Percentiles rank a stretch among this genome's conserved stretches.
These are phyloP conservation scores for Quercus wislizeni DNA, from an alignment of 306 rosid genomes.

Conservation along the genomic window DNA sequence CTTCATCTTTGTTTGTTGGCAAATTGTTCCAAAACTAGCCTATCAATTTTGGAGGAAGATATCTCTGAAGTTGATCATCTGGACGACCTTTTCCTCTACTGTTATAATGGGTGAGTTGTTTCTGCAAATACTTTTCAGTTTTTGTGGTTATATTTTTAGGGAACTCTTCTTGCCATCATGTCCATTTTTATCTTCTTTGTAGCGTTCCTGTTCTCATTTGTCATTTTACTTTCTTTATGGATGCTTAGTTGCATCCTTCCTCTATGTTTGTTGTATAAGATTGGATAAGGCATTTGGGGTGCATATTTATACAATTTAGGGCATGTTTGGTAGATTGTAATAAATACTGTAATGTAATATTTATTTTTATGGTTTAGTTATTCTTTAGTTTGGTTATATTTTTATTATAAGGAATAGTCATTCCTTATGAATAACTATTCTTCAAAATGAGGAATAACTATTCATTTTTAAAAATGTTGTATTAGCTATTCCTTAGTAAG, in stretches of 20 bases:
- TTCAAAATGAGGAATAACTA: no score
- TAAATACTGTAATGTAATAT: no score
- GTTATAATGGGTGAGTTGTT: conserved; percentile 81
- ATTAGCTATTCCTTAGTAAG: no score
- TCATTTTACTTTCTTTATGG: not conserved
- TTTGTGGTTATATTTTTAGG: not conserved
- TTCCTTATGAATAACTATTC: no score
- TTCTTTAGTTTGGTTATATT: no score
- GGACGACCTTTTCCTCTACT: conserved; percentile 77
- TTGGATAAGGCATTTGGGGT: no score
- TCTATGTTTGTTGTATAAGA: not conserved
- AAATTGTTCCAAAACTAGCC: conserved; percentile 78
- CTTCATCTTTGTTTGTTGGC: conserved; percentile 83
- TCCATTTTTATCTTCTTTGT: not conserved
- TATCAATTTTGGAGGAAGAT: conserved; percentile 67
- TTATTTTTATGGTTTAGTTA: no score
- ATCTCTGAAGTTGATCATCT: conserved; percentile 84
- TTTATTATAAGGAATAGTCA: no score
- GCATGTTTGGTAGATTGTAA: no score
- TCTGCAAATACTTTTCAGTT: conserved; percentile 3
- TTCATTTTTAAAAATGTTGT: no score
- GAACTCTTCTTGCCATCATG: not conserved
- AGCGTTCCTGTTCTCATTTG: not conserved
- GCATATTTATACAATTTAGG: no score
- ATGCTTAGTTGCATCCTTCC: not conserved